phyloP scores from a whole-genome alignment of 768 basidiomycete genomes.

The Boletus rubropictus region DNA sequence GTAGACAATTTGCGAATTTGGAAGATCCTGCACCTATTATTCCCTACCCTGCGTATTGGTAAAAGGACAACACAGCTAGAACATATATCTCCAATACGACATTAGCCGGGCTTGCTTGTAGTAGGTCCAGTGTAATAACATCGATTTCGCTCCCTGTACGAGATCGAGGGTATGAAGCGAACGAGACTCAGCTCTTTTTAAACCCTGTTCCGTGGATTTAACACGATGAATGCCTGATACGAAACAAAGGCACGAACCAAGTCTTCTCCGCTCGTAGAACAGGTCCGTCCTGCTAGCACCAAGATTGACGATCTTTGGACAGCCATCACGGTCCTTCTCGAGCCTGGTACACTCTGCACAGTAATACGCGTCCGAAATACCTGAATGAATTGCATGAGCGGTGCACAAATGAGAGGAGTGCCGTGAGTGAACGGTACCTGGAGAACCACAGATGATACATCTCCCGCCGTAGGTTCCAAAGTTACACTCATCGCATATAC shows the following conservation, averaged over 20 bases:
- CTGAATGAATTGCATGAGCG: constrained; percentile 35
- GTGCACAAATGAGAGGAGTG: neutral
- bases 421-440: constrained; percentile 49
- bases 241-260: constrained; percentile 45
- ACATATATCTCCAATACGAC: neutral
- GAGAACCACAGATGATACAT: constrained; percentile 96
- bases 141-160: neutral
- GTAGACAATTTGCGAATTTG: constrained; percentile 50
- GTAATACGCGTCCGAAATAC: constrained; percentile 98
- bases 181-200: constrained; percentile 27
- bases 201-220: constrained; percentile 18
- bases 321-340: constrained; percentile 97
- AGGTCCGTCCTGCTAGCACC: constrained; percentile 89
- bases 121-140: constrained; percentile 1
- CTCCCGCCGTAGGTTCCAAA: constrained; percentile 97
- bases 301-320: constrained; percentile 97
- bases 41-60: constrained; percentile 54
- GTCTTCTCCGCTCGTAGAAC: constrained; percentile 84
- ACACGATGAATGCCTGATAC: neutral
- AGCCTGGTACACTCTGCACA: constrained; percentile 96
- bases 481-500: constrained; percentile 99
- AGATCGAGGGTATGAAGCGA: neutral
- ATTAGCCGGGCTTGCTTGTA: constrained; percentile 5
- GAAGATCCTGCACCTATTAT: constrained; percentile 61
- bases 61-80: constrained; percentile 2